Conservation (phyloP, 2,329 filamentous ascomycete species). For the Neurospora crassa region DNA sequence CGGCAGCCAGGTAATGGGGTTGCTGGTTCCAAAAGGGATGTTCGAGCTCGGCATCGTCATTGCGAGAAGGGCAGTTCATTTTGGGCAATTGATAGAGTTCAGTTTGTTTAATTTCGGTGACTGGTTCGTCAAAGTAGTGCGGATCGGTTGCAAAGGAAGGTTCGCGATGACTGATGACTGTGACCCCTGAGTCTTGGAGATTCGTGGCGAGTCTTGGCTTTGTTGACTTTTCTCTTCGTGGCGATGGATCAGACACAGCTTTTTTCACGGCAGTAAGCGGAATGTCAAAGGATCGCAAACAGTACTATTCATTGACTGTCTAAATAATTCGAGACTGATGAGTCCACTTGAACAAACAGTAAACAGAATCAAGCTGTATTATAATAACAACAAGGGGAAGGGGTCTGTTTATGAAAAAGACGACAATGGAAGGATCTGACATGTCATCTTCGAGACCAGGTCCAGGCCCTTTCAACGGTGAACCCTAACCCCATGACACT, state of each 20-base stretch:
- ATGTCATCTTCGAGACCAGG: neutral
- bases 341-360: neutral
- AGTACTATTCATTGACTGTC: neutral
- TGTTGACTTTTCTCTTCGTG: neutral
- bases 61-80: slow-evolving; percentile 48
- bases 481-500: neutral
- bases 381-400: neutral
- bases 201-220: neutral
- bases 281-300: neutral
- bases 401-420: neutral
- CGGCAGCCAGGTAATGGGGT: slow-evolving; percentile 37
- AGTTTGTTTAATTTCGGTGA: neutral
- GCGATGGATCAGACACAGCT: neutral
- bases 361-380: neutral
- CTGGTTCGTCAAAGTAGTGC: neutral
- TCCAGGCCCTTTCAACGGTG: neutral
- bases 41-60: slow-evolving; percentile 31
- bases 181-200: neutral
- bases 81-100: neutral
- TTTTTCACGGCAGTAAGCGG: neutral
- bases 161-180: neutral
- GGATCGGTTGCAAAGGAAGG: neutral
- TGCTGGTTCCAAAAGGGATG: slow-evolving; percentile 46
- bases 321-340: neutral
- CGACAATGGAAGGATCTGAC: neutral